Evolutionary conservation across 257 asterid genomes (phyloP).

Genomic region (Nicotiana paniculata): DNA sequence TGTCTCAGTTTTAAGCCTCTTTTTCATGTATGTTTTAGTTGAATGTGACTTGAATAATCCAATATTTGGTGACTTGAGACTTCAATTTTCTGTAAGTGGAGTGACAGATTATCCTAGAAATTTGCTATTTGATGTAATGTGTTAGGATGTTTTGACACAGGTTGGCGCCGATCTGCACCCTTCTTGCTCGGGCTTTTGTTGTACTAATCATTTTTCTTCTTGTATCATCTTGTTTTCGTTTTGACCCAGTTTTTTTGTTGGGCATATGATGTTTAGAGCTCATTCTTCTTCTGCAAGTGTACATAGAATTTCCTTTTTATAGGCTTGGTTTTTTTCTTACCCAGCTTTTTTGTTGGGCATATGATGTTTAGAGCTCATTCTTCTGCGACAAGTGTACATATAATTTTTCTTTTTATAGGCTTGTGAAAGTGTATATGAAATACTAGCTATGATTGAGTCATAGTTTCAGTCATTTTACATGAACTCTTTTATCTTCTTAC

Average conservation of each 20-base stretch:
- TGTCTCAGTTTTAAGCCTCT: slow-evolving; percentile 25
- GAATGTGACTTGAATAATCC: slow-evolving; percentile 27
- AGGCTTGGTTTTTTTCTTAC: background rate
- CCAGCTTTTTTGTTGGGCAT: slow-evolving; percentile 29
- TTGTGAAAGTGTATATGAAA: background rate
- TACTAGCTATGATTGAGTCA: background rate
- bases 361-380: slow-evolving; percentile 18
- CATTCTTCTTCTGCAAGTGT: slow-evolving; percentile 13
- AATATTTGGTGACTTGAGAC: slow-evolving; percentile 33
- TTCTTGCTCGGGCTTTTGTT: slow-evolving; percentile 28
- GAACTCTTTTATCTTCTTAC: background rate
- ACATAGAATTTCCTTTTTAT: slow-evolving; percentile 30
- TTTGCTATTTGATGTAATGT: slow-evolving; percentile 39
- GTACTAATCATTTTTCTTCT: slow-evolving; percentile 25
- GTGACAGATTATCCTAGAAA: slow-evolving; percentile 28
- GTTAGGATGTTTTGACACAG: slow-evolving; percentile 42
- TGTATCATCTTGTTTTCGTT: slow-evolving; percentile 2
- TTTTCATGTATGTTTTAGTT: slow-evolving; percentile 24
- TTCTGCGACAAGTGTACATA: slow-evolving; percentile 28
- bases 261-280: slow-evolving; percentile 30
- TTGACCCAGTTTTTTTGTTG: slow-evolving; percentile 20
- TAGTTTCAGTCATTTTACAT: background rate
- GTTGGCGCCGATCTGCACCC: slow-evolving; percentile 29
- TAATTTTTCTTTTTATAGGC: slow-evolving; percentile 11
- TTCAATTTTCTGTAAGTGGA: slow-evolving; percentile 37